Evolutionary conservation across 2,329 filamentous ascomycete species (phyloP), one percentile per base, ranked within the genome.

Genomic region (Claviceps paspali): DNA sequence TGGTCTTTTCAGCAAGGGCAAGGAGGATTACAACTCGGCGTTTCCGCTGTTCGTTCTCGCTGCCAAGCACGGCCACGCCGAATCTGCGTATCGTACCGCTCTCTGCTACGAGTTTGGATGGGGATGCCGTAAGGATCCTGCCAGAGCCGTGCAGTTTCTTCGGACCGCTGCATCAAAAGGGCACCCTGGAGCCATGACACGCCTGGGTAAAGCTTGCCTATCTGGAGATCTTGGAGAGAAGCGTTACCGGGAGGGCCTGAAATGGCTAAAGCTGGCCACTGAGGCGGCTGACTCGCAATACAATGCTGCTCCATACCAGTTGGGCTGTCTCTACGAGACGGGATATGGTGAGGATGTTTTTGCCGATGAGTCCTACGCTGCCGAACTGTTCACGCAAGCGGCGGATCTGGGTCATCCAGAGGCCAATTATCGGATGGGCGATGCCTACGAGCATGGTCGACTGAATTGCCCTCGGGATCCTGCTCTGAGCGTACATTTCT

Each of bases 31-130:
- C 54, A 84, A 87, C 52, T 79, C 82, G 29, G 87, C 91, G 0
- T 96, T 96, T 53, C 82, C 85, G 7, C 74, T 96, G 22, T 98
- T 98, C 54, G 71, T 94, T 27, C 75, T 91, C 12, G 91, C 91
- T 7, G 88, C 84, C 50, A 98, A 96, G 62, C 91, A 95, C 60
- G 91, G 91, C 23, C 91, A 98, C 57, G 86, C 91, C 33, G 91
- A 98, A 63, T 91, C 91, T 39, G 87, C 80, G 26, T 98, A 95
- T 60, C 82, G 91, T 38, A 81, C 88, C 36, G 91, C 82, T 12
- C 68, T 98, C 39, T 95, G 87, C 63, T 96, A 96, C 62, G 91
- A 98, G 58, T 96, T 95, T 59, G 91, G 87, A 43, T 98, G 91
- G 91, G 91, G 91, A 29, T 92, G 81, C 51, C 78, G 85, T 40